These are phyloP conservation scores for Metarhizium album DNA, from an alignment of 2,329 filamentous ascomycete genomes.

Conservation along the genomic window DNA sequence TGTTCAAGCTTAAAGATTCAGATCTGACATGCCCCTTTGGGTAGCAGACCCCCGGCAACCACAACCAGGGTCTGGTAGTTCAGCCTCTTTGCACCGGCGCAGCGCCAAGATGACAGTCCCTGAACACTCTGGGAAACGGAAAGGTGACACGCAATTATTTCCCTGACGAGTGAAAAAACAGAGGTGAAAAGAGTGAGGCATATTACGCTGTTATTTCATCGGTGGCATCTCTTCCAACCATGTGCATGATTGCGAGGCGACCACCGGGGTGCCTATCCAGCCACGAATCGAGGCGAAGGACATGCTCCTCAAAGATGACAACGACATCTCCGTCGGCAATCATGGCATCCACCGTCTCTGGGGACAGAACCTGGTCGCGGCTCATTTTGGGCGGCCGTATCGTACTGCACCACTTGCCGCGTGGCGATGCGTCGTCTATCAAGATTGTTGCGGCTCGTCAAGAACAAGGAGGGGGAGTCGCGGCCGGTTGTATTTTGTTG, in stretches of 20 bases:
- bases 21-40: background rate
- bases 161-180: background rate
- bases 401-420: background rate
- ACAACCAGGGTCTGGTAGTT: background rate
- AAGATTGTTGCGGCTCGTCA: background rate
- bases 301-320: constrained; percentile 43
- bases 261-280: constrained; percentile 49
- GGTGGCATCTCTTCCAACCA: constrained; percentile 26
- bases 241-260: constrained; percentile 47
- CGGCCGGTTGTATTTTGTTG: no score
- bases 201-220: constrained; percentile 25
- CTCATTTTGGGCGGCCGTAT: constrained; percentile 16
- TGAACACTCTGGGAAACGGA: background rate
- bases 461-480: background rate
- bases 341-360: constrained; percentile 35
- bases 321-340: constrained; percentile 45
- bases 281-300: constrained; percentile 47
- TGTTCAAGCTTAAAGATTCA: background rate
- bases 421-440: background rate
- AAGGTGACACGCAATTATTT: background rate
- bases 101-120: background rate
- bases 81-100: background rate
- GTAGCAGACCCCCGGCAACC: background rate
- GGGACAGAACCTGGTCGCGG: constrained; percentile 32
- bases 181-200: background rate